A percentile compares a stretch with the other conserved stretches of the same genome.
Evolutionary conservation across 192 early-diverging fungal genomes (phyloP).

Genomic region (Podila horticola): DNA sequence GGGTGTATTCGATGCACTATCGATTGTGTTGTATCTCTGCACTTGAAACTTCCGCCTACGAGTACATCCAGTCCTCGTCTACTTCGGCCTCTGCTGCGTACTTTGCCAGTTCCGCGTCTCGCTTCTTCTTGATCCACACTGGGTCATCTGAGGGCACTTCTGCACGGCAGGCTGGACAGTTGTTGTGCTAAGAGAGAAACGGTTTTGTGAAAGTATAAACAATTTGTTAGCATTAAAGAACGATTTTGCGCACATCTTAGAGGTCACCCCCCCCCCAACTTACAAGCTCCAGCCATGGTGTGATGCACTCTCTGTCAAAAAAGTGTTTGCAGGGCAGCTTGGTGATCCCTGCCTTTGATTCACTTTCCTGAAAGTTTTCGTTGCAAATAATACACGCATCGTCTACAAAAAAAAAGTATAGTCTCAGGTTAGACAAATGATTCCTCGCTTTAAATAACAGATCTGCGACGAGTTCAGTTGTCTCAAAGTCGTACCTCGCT

Average conservation of each 20-base stretch:
- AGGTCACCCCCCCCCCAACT: too few relatives aligned
- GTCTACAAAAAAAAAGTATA: slow-evolving; percentile 10
- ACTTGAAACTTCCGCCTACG: slow-evolving; percentile 10
- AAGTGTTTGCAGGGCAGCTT: slow-evolving; percentile 51
- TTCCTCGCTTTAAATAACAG: background rate
- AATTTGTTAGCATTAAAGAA: background rate
- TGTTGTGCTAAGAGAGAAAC: slow-evolving; percentile 42
- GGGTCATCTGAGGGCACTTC: slow-evolving; percentile 56
- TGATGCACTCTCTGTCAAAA: slow-evolving; percentile 56
- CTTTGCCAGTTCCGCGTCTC: slow-evolving; percentile 39
- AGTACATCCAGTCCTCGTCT: slow-evolving; percentile 55
- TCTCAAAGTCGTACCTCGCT: slow-evolving; percentile 25
- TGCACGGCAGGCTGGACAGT: slow-evolving; percentile 50
- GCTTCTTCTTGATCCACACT: slow-evolving; percentile 54
- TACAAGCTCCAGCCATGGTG: slow-evolving; percentile 56
- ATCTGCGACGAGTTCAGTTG: background rate
- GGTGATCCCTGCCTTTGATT: slow-evolving; percentile 39
- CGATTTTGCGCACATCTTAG: background rate
- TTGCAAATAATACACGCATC: slow-evolving; percentile 54
- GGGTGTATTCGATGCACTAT: background rate
- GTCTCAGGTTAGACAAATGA: too few relatives aligned
- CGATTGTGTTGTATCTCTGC: background rate
- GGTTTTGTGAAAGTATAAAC: background rate
- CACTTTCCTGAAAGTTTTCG: slow-evolving; percentile 51
- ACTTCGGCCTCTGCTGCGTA: slow-evolving; percentile 50